A percentile compares a stretch with the other conserved stretches of the same genome.
These are phyloP conservation scores for Wallacemonas sp. DNA, from an alignment of 208 protist species.

Conservation along the genomic window DNA sequence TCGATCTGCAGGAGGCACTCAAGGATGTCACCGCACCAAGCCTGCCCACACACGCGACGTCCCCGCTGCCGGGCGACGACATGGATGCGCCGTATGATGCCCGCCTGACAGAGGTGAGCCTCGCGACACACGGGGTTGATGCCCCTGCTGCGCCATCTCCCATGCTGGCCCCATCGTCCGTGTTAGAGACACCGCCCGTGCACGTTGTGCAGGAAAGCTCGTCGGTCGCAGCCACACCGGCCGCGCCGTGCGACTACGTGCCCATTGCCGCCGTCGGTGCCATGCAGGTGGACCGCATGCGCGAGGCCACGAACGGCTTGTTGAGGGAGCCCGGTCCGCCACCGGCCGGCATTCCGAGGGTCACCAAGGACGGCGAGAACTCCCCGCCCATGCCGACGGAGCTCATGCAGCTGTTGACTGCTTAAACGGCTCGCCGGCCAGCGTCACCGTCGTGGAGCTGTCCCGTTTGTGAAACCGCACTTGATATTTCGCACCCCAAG, in stretches of 20 bases:
- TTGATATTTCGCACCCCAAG: neutral
- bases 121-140: too few relatives aligned
- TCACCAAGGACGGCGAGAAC: constrained; percentile 67
- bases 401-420: constrained; percentile 78
- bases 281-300: constrained; percentile 49
- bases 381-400: constrained; percentile 72
- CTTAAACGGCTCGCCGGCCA: constrained; percentile 17
- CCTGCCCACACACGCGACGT: neutral
- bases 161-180: too few relatives aligned
- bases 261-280: constrained; percentile 65
- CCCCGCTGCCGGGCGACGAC: constrained; percentile 38
- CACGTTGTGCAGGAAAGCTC: too few relatives aligned
- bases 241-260: constrained; percentile 52
- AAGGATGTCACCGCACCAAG: constrained; percentile 10
- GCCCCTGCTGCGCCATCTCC: too few relatives aligned
- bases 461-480: neutral
- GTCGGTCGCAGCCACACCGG: neutral
- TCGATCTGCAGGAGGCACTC: constrained; percentile 12
- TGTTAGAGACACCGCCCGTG: too few relatives aligned
- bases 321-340: constrained; percentile 80
- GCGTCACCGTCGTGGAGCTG: too few relatives aligned
- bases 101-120: constrained; percentile 1
- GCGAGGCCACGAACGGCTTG: constrained; percentile 69
- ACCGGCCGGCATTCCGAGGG: constrained; percentile 41
- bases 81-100: constrained; percentile 18